phyloP scores from a whole-genome alignment of 176 grass and related monocot species.

The Zoysia japonica region DNA sequence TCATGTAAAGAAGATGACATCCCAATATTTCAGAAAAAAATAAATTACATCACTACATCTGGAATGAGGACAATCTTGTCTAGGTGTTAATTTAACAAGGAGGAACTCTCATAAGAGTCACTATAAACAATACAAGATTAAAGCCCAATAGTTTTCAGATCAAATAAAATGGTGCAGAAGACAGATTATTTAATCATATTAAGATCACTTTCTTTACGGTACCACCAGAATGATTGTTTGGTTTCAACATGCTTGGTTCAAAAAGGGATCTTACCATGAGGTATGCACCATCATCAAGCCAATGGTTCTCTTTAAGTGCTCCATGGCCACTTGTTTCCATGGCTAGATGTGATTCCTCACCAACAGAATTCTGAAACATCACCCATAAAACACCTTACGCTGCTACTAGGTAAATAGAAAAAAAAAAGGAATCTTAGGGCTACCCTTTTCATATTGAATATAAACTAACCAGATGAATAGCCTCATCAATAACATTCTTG shows the following conservation, averaged over 20 bases:
- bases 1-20: conserved; percentile 8
- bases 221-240: not conserved
- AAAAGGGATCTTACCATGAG: conserved; percentile 64
- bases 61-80: not conserved
- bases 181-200: conserved; percentile 16
- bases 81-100: conserved; percentile 7
- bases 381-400: conserved; percentile 16
- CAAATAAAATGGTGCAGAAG: not conserved
- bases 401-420: not conserved
- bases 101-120: conserved; percentile 2
- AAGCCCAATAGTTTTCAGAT: not conserved
- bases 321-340: conserved; percentile 99
- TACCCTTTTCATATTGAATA: conserved; percentile 25
- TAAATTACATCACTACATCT: not conserved
- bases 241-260: not conserved
- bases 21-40: conserved; percentile 15
- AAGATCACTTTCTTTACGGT: not conserved
- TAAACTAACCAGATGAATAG: conserved; percentile 79
- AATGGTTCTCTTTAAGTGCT: conserved; percentile 92
- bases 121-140: conserved; percentile 14
- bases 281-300: conserved; percentile 99
- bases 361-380: conserved; percentile 77
- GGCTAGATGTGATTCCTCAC: conserved; percentile 89
- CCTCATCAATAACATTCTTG: conserved; percentile 99
- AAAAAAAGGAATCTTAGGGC: not conserved